These are phyloP conservation scores for Fusarium subglutinans DNA, from an alignment of 2,329 filamentous ascomycete species.

Conservation along the genomic window DNA sequence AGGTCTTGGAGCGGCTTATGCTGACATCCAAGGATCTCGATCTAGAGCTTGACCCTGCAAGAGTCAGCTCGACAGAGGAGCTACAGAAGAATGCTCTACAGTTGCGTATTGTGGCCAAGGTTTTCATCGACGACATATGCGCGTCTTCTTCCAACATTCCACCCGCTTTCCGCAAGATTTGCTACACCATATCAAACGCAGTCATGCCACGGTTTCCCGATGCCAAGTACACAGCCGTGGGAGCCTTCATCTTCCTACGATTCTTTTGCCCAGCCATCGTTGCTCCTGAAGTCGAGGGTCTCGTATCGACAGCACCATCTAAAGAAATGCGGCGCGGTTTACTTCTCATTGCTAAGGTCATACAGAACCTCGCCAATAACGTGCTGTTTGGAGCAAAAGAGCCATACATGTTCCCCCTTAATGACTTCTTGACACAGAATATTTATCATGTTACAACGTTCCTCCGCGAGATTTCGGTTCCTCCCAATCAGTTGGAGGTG, in stretches of 20 bases:
- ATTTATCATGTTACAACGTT: constrained; percentile 75
- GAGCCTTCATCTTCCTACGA: constrained; percentile 75
- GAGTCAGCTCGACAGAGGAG: constrained; percentile 68
- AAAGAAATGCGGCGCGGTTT: constrained; percentile 76
- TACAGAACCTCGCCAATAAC: constrained; percentile 77
- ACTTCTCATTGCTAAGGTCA: constrained; percentile 74
- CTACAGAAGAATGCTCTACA: constrained; percentile 73
- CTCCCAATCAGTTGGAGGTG: constrained; percentile 57
- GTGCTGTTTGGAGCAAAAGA: constrained; percentile 77
- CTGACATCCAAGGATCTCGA: constrained; percentile 73
- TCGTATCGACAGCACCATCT: constrained; percentile 68
- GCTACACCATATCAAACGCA: constrained; percentile 70
- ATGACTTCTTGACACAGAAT: constrained; percentile 74
- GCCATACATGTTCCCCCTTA: constrained; percentile 76
- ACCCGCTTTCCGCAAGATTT: constrained; percentile 71
- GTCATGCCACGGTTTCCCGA: constrained; percentile 72
- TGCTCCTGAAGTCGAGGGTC: constrained; percentile 72
- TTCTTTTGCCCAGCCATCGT: constrained; percentile 80
- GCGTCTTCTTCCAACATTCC: constrained; percentile 70
- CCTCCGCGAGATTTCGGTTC: constrained; percentile 71
- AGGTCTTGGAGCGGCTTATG: constrained; percentile 73
- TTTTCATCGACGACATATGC: constrained; percentile 77
- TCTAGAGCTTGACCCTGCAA: constrained; percentile 72
- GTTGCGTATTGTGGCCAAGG: constrained; percentile 72
- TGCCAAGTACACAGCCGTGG: constrained; percentile 76